Evolutionary conservation across 2,329 filamentous ascomycete species (phyloP).

Genomic region (Phialophora tarda): DNA sequence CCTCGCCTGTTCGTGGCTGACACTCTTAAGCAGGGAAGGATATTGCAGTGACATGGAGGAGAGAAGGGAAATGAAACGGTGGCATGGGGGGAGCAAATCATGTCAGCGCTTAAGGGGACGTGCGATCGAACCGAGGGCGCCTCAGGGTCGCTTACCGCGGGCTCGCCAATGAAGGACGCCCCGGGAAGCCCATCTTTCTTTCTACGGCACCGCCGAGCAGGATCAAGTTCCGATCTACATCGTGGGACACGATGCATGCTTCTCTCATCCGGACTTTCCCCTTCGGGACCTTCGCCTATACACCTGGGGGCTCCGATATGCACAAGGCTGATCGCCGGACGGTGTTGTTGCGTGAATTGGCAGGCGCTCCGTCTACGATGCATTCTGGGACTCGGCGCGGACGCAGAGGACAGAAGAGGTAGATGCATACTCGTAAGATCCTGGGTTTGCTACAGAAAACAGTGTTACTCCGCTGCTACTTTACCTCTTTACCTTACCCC

Average conservation of each 20-base stretch:
- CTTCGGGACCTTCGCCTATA: conserved; percentile 4
- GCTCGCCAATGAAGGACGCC: conserved; percentile 1
- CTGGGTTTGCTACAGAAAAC: conserved; percentile 15
- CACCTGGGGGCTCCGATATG: not conserved
- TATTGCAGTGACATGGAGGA: conserved; percentile 3
- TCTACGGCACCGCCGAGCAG: not conserved
- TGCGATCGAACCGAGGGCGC: not conserved
- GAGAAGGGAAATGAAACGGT: conserved; percentile 6
- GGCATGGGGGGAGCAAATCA: conserved; percentile 1
- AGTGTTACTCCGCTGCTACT: conserved; percentile 12
- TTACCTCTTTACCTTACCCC: conserved; percentile 13
- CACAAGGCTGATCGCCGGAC: conserved; percentile 8
- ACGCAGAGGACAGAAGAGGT: not conserved
- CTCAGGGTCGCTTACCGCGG: not conserved
- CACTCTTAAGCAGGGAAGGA: not conserved
- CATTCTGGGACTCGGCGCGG: not conserved
- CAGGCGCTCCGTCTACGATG: not conserved
- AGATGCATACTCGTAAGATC: conserved; percentile 5
- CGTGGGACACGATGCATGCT: not conserved
- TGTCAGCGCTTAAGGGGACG: not conserved
- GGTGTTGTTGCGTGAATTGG: conserved; percentile 4
- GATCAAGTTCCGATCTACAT: not conserved
- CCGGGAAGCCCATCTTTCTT: not conserved
- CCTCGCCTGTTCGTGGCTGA: not conserved
- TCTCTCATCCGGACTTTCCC: conserved; percentile 7